Conservation (phyloP, 768 basidiomycete genomes). For the Leccinum boreale region DNA sequence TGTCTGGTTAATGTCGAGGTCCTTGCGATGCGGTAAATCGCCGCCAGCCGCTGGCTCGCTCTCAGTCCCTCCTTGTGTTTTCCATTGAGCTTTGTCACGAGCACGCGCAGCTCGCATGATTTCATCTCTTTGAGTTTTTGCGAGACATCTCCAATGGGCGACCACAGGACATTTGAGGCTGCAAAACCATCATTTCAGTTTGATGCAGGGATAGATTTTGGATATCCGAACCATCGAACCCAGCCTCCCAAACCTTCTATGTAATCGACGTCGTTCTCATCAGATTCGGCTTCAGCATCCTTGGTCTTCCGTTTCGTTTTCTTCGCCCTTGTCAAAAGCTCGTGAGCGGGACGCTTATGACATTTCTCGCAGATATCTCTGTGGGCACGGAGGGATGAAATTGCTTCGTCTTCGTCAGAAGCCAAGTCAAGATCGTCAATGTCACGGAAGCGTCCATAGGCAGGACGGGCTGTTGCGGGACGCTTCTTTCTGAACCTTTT, state of each 20-base stretch:
- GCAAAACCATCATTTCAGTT: slow-evolving; percentile 10
- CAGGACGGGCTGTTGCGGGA: slow-evolving; percentile 40
- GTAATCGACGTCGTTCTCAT: slow-evolving; percentile 51
- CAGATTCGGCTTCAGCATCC: slow-evolving; percentile 42
- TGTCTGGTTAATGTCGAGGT: slow-evolving; percentile 51
- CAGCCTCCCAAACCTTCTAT: slow-evolving; percentile 65
- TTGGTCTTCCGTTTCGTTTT: slow-evolving; percentile 39
- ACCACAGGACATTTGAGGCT: slow-evolving; percentile 77
- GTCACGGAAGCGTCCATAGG: slow-evolving; percentile 46
- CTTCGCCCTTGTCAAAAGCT: slow-evolving; percentile 43
- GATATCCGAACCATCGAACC: slow-evolving; percentile 69
- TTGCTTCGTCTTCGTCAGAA: slow-evolving; percentile 53
- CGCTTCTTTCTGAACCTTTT: slow-evolving; percentile 29
- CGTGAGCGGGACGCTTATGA: slow-evolving; percentile 55
- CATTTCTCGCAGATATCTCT: slow-evolving; percentile 72
- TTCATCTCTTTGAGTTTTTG: slow-evolving; percentile 62
- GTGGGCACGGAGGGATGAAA: slow-evolving; percentile 55
- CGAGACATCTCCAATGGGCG: slow-evolving; percentile 76
- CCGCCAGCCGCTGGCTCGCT: slow-evolving; percentile 16
- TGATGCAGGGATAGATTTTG: background rate
- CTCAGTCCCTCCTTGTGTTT: slow-evolving; percentile 23
- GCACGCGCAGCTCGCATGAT: slow-evolving; percentile 63
- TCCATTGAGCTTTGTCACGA: slow-evolving; percentile 45
- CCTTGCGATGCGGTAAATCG: slow-evolving; percentile 44
- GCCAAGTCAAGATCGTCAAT: slow-evolving; percentile 41